Evolutionary conservation across 1,284 basidiomycete genomes (phyloP).

Genomic region (Cutaneotrichosporon sp.): DNA sequence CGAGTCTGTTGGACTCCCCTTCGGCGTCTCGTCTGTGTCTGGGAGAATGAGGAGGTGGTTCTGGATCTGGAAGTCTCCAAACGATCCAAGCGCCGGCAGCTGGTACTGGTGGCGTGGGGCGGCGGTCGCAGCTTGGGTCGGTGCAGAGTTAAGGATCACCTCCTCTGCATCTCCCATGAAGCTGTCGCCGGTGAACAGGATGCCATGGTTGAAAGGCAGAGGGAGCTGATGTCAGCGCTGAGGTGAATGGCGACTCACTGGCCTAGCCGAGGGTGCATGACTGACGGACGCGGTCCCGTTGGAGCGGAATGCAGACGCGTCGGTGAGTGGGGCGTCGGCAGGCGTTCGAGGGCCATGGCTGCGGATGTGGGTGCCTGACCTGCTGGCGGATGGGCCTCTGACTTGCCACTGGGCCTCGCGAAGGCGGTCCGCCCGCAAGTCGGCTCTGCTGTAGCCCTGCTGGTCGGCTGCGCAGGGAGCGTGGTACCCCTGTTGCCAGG

Average conservation of each 20-base stretch:
- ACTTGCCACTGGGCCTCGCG: background rate
- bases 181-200: background rate
- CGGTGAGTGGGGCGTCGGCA: background rate
- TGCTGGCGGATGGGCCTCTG: background rate
- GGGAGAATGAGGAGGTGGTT: background rate
- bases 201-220: background rate
- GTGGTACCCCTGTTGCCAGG: background rate
- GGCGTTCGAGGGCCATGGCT: background rate
- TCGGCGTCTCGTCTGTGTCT: background rate
- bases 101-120: background rate
- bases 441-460: background rate
- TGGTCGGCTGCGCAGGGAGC: background rate
- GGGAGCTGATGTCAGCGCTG: conserved; percentile 1
- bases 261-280: background rate
- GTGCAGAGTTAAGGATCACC: background rate
- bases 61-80: background rate
- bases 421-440: background rate
- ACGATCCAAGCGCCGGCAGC: background rate
- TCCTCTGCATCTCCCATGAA: background rate
- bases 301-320: background rate
- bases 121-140: background rate
- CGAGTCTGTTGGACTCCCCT: background rate
- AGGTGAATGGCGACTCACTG: background rate
- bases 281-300: background rate
- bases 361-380: background rate